A percentile compares a stretch with the other conserved stretches of the same genome.
phyloP scores from a whole-genome alignment of 495 filamentous ascomycete species.

The Trypethelium eluteriae region DNA sequence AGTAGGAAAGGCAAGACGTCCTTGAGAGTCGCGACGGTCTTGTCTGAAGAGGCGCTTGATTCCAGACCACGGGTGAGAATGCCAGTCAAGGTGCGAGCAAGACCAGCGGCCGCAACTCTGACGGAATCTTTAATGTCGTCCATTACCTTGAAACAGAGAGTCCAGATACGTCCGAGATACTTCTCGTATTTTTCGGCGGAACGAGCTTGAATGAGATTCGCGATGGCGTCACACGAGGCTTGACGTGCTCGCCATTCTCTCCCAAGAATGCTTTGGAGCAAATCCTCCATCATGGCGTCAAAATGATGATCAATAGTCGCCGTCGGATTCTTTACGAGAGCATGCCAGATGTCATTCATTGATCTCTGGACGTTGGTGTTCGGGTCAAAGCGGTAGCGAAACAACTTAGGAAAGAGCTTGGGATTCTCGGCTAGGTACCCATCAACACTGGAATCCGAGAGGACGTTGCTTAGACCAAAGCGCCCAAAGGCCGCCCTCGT shows the following conservation, averaged over 20 bases:
- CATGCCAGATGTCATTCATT: slow-evolving; percentile 96
- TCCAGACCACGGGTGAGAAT: slow-evolving; percentile 80
- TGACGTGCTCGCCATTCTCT: slow-evolving; percentile 90
- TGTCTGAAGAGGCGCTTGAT: slow-evolving; percentile 60
- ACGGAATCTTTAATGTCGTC: slow-evolving; percentile 95
- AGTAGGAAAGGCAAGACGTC: slow-evolving; percentile 84
- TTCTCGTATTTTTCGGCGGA: slow-evolving; percentile 70
- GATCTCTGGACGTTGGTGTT: slow-evolving; percentile 84
- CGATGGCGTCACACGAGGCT: slow-evolving; percentile 83
- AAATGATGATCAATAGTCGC: slow-evolving; percentile 67
- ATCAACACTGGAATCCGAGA: slow-evolving; percentile 74
- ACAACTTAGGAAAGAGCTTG: slow-evolving; percentile 91
- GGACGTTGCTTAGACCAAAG: slow-evolving; percentile 83
- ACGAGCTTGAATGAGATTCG: slow-evolving; percentile 71
- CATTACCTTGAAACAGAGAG: slow-evolving; percentile 69
- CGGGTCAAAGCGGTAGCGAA: slow-evolving; percentile 88
- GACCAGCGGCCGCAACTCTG: slow-evolving; percentile 64
- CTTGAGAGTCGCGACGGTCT: slow-evolving; percentile 67
- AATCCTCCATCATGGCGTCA: slow-evolving; percentile 74
- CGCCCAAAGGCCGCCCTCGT: slow-evolving; percentile 89
- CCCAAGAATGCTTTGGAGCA: slow-evolving; percentile 75
- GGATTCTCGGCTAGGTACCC: slow-evolving; percentile 67
- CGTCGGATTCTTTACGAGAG: slow-evolving; percentile 75
- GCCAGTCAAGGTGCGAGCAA: slow-evolving; percentile 74
- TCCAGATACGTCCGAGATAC: slow-evolving; percentile 79